A percentile compares a stretch with the other conserved stretches of the same genome.
Conservation (phyloP, 768 basidiomycete species). For the Kwoniella sp. region DNA sequence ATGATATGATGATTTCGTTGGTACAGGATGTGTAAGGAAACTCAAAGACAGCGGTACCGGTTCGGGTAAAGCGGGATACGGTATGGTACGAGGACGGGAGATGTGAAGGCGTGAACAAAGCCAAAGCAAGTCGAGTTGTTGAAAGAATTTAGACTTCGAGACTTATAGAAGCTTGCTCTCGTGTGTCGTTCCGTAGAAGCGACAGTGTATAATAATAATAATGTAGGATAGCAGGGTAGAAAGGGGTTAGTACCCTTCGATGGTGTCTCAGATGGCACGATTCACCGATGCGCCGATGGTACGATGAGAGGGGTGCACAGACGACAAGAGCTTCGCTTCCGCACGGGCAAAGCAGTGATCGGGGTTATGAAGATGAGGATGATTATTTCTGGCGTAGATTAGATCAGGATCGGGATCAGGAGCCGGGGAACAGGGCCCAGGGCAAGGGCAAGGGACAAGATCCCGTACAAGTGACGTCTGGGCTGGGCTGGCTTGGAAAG, state of each 20-base stretch:
- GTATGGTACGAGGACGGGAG: neutral
- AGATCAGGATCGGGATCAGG: neutral
- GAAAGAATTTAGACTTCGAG: neutral
- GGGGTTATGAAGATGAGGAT: neutral
- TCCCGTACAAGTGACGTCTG: constrained; percentile 1
- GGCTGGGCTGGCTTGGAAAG: too few relatives aligned
- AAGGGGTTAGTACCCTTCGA: too few relatives aligned
- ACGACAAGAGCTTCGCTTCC: too few relatives aligned
- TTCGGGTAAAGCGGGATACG: neutral
- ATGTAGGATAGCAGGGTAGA: too few relatives aligned
- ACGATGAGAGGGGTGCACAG: too few relatives aligned
- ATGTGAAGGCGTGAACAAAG: too few relatives aligned
- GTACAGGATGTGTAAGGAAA: neutral
- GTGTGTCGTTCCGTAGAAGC: too few relatives aligned
- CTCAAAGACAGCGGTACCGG: neutral
- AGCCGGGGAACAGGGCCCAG: neutral
- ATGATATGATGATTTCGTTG: neutral
- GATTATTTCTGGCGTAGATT: constrained; percentile 1
- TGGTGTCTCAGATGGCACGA: too few relatives aligned
- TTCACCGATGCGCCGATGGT: too few relatives aligned
- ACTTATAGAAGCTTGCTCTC: constrained; percentile 1
- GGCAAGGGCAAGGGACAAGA: too few relatives aligned
- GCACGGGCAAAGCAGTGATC: neutral
- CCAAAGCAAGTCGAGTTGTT: neutral
- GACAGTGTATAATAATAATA: too few relatives aligned